A percentile compares a stretch with the other conserved stretches of the same genome.
Conservation (phyloP, 495 filamentous ascomycete species). For the Daldinia grandis region DNA sequence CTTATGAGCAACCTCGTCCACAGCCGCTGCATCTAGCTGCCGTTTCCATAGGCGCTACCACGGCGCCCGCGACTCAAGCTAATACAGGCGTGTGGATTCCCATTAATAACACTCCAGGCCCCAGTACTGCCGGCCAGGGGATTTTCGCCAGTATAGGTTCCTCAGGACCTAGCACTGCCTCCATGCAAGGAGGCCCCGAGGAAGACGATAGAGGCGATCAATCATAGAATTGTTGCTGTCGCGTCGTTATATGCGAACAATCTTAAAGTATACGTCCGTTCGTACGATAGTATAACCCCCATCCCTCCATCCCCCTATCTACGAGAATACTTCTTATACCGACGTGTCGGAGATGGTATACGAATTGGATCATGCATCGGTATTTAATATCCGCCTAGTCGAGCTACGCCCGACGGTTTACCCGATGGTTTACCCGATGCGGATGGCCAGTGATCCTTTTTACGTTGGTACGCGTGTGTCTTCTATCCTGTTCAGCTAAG, state of each 20-base stretch:
- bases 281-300: neutral
- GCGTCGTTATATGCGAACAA: neutral
- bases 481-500: neutral
- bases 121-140: slow-evolving; percentile 25
- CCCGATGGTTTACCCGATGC: neutral
- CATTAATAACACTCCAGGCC: slow-evolving; percentile 14
- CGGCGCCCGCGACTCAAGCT: neutral
- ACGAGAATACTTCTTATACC: neutral
- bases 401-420: neutral
- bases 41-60: neutral
- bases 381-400: neutral
- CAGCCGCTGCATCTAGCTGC: slow-evolving; percentile 9
- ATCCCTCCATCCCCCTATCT: neutral
- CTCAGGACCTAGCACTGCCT: slow-evolving; percentile 39
- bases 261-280: neutral
- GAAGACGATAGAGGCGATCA: slow-evolving; percentile 23
- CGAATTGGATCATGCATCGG: neutral
- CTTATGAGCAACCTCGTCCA: neutral
- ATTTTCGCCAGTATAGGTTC: slow-evolving; percentile 16
- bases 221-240: slow-evolving; percentile 8
- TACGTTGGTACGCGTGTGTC: neutral
- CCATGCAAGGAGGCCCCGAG: slow-evolving; percentile 35
- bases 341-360: neutral
- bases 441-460: neutral
- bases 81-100: neutral